Conservation (phyloP, 2,329 filamentous ascomycete species). For the Magnaporthiopsis rhizophila region DNA sequence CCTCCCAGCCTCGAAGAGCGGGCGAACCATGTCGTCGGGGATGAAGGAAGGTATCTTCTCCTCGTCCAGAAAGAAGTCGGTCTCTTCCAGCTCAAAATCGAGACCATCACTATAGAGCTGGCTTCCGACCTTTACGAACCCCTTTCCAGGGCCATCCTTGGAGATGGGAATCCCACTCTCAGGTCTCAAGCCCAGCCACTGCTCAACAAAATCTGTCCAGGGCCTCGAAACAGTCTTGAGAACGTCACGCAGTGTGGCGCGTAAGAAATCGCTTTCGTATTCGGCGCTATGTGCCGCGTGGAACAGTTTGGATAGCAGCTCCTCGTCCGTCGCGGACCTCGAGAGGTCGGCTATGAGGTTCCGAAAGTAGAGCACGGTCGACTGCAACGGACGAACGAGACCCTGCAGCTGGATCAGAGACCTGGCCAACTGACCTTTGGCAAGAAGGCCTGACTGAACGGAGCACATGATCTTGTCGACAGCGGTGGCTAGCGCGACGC, state of each 20-base stretch:
- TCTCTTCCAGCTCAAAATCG: slow-evolving; percentile 46
- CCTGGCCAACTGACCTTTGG: slow-evolving; percentile 29
- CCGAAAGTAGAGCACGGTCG: slow-evolving; percentile 44
- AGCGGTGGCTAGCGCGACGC: slow-evolving; percentile 44
- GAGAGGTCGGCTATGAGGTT: slow-evolving; percentile 40
- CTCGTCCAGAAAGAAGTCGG: slow-evolving; percentile 55
- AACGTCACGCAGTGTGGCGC: slow-evolving; percentile 58
- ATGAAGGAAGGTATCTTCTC: slow-evolving; percentile 66
- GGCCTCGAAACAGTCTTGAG: slow-evolving; percentile 32
- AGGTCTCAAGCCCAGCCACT: slow-evolving; percentile 64
- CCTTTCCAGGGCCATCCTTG: slow-evolving; percentile 40
- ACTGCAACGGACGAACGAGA: slow-evolving; percentile 35
- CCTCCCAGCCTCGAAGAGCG: slow-evolving; percentile 72
- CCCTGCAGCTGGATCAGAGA: slow-evolving; percentile 48
- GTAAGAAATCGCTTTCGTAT: slow-evolving; percentile 52
- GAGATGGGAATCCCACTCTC: slow-evolving; percentile 48
- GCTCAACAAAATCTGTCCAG: slow-evolving; percentile 40
- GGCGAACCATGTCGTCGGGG: slow-evolving; percentile 56
- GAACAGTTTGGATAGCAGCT: slow-evolving; percentile 54
- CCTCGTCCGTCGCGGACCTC: slow-evolving; percentile 44
- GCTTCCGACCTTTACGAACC: slow-evolving; percentile 53
- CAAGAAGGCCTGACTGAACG: slow-evolving; percentile 40
- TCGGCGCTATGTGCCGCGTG: slow-evolving; percentile 55
- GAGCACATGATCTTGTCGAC: slow-evolving; percentile 39
- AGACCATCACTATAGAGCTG: slow-evolving; percentile 49